phyloP scores from a whole-genome alignment of 2,329 filamentous ascomycete species.

The Escovopsis sp. region DNA sequence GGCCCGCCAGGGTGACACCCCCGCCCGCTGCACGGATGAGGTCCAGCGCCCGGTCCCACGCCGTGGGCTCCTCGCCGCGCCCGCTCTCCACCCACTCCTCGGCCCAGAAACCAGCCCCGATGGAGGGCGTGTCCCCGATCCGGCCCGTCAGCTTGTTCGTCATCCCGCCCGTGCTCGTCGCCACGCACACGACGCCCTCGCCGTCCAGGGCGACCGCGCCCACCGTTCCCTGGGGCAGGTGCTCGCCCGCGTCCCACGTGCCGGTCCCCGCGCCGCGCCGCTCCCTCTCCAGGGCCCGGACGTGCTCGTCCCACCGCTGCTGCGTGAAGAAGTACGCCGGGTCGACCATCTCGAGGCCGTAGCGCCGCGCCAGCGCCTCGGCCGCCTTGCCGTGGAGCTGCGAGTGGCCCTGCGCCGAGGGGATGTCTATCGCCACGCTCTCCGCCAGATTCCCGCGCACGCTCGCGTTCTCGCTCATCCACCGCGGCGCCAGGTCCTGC shows the following conservation, averaged over 20 bases:
- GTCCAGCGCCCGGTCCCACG: slow-evolving; percentile 6
- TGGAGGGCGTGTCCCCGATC: slow-evolving; percentile 71
- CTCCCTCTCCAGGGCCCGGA: slow-evolving; percentile 40
- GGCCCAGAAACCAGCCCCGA: slow-evolving; percentile 82
- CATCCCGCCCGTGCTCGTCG: slow-evolving; percentile 58
- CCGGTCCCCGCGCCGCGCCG: slow-evolving; percentile 23
- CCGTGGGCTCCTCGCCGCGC: slow-evolving; percentile 9
- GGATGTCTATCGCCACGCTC: slow-evolving; percentile 22
- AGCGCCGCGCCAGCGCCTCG: slow-evolving; percentile 50
- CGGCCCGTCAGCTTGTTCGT: slow-evolving; percentile 81
- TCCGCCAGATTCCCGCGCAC: slow-evolving; percentile 9
- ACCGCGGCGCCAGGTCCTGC: slow-evolving; percentile 33
- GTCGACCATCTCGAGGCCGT: slow-evolving; percentile 57
- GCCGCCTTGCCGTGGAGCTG: slow-evolving; percentile 54
- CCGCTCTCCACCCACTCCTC: slow-evolving; percentile 54
- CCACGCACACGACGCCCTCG: slow-evolving; percentile 58
- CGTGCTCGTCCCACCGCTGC: slow-evolving; percentile 65
- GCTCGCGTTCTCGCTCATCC: background rate
- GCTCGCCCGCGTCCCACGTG: slow-evolving; percentile 47
- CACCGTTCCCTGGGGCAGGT: slow-evolving; percentile 70
- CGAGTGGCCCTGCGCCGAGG: slow-evolving; percentile 52
- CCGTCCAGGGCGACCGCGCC: slow-evolving; percentile 69
- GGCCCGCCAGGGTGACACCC: slow-evolving; percentile 13
- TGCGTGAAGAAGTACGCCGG: slow-evolving; percentile 66
- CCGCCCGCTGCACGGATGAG: background rate